Conservation (phyloP, 176 grass and related monocot genomes). For the Eleusine coracana region DNA sequence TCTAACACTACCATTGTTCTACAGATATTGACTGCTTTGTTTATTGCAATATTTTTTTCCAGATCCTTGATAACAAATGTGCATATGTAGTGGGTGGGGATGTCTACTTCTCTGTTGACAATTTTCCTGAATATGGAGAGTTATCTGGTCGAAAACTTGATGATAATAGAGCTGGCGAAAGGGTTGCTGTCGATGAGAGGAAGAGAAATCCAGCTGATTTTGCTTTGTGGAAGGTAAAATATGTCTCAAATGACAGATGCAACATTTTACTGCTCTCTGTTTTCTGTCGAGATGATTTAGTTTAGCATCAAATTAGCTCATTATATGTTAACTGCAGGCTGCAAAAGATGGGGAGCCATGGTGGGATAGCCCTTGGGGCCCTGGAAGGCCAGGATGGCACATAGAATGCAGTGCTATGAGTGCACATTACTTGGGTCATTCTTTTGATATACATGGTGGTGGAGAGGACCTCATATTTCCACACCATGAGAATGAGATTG, state of each 20-base stretch:
- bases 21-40: slow-evolving; percentile 15
- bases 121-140: slow-evolving; percentile 76
- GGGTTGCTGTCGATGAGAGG: slow-evolving; percentile 84
- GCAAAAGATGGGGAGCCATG: slow-evolving; percentile 88
- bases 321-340: slow-evolving; percentile 52
- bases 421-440: slow-evolving; percentile 76
- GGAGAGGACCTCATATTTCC: slow-evolving; percentile 93
- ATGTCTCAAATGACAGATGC: not conserved
- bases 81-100: slow-evolving; percentile 84
- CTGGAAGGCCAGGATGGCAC: slow-evolving; percentile 91
- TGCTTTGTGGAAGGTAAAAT: slow-evolving; percentile 93
- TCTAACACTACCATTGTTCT: not conserved
- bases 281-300: slow-evolving; percentile 15
- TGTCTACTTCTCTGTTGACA: slow-evolving; percentile 93
- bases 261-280: not conserved
- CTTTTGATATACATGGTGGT: slow-evolving; percentile 93
- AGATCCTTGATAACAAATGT: slow-evolving; percentile 84
- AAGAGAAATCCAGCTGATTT: slow-evolving; percentile 98
- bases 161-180: slow-evolving; percentile 97
- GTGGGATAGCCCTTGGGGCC: slow-evolving; percentile 97
- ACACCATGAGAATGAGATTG: slow-evolving; percentile 98
- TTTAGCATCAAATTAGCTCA: slow-evolving; percentile 18
- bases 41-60: slow-evolving; percentile 39
- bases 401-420: slow-evolving; percentile 99
- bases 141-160: slow-evolving; percentile 93